Evolutionary conservation across 2,329 filamentous ascomycete species (phyloP).

Genomic region (Exophiala aquamarina): DNA sequence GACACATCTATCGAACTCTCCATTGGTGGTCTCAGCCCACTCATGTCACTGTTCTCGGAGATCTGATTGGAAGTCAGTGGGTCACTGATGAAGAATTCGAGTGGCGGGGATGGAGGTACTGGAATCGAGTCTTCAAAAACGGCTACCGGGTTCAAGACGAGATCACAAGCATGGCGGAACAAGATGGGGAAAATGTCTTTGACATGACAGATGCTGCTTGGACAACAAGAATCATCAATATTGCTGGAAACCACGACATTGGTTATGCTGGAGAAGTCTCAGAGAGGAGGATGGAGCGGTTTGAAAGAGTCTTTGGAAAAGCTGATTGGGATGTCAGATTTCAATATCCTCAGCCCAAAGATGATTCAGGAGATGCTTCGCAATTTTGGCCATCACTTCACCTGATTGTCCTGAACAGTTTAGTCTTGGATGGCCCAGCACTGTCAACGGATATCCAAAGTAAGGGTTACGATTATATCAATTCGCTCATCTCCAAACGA

Average conservation of each 20-base stretch:
- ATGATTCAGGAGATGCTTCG: constrained; percentile 13
- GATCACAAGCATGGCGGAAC: constrained; percentile 35
- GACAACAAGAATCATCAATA: constrained; percentile 78
- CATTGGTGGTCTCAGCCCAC: constrained; percentile 83
- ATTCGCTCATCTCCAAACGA: constrained; percentile 58
- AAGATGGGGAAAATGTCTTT: constrained; percentile 46
- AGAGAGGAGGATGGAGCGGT: constrained; percentile 70
- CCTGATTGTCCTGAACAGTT: constrained; percentile 82
- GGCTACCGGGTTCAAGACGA: constrained; percentile 59
- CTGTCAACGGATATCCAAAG: constrained; percentile 66
- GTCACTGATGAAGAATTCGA: constrained; percentile 82
- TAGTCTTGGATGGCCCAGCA: constrained; percentile 89
- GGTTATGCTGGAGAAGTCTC: constrained; percentile 93
- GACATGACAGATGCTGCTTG: constrained; percentile 55
- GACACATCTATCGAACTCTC: constrained; percentile 83
- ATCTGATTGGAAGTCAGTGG: constrained; percentile 94
- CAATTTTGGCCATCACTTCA: constrained; percentile 62
- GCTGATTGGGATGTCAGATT: constrained; percentile 88
- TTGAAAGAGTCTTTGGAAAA: constrained; percentile 81
- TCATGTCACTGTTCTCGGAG: constrained; percentile 84
- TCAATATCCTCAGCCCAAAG: constrained; percentile 47
- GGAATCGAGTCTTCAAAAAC: constrained; percentile 75
- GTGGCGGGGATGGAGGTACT: constrained; percentile 70
- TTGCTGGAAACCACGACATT: constrained; percentile 94
- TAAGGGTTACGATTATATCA: constrained; percentile 72